Evolutionary conservation across 495 filamentous ascomycete species (phyloP), one percentile per base, ranked within the genome.

Genomic region (Aspergillus saccharolyticus): DNA sequence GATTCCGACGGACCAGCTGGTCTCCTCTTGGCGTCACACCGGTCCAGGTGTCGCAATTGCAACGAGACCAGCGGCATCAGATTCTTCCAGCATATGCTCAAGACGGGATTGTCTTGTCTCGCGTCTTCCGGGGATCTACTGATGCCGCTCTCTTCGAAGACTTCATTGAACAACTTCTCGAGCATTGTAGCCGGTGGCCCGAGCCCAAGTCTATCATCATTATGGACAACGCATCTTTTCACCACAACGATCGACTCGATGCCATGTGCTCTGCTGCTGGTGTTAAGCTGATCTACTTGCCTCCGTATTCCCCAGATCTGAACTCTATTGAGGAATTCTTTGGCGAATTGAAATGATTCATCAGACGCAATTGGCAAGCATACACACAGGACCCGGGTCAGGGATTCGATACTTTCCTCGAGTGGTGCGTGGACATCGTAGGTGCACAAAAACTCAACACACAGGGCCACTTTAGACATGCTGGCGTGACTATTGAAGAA

Each of bases 211-310:
- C 69, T 28, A 72, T 79, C 9, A 43, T 80, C 33, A 54, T 80
- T 22, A 77, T 76, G 66, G 77, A 79, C 53, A 77, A 79, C 65
- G 67, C 69, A 18, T 75, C 71, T 18, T 72, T 77, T 52, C 63
- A 80, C 60, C 63, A 64, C 58, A 64, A 59, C 4, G 62, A 71
- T 6, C 47, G 60, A 42, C 59, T 77, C n/a, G 45, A 72, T 47
- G 51, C 72, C 39, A 57, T 76, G 55, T 78, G 66, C 53, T 44
- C 45, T 12, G 57, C 66, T 24, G 67, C 70, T 25, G 70, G 76
- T 19, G 74, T 78, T 1, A 72, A 65, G 46, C 54, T 77, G 6
- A 17, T 74, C 22, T 77, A 66, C 48, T 33, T 68, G 5, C 63
- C 62, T 0, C 58, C 59, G n/a, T 67, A 71, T 43, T 67, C 59